Evolutionary conservation across 805 yeast genomes (phyloP).

Genomic region (Pichia eremophila): DNA sequence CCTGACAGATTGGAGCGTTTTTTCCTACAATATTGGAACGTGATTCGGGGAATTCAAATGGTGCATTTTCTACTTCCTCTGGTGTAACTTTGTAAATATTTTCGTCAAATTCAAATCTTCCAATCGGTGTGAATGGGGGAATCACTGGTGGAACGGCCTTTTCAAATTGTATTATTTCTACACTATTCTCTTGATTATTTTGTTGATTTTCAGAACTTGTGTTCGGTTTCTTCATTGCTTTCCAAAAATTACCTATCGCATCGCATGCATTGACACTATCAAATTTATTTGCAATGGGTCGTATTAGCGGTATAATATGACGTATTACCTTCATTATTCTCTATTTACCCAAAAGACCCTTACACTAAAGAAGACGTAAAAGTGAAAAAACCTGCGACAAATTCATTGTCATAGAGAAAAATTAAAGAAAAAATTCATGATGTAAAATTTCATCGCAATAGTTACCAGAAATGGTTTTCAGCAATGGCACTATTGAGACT

Average conservation of each 20-base stretch:
- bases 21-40: slow-evolving; percentile 7
- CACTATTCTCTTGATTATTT: not conserved
- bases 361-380: no score
- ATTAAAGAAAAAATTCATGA: not conserved
- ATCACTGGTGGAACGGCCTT: not conserved
- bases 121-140: not conserved
- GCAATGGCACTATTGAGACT: no score
- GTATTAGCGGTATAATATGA: not conserved
- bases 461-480: no score
- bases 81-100: slow-evolving; percentile 1
- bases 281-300: not conserved
- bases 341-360: no score
- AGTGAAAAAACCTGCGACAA: not conserved
- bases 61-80: slow-evolving; percentile 11
- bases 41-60: slow-evolving; percentile 11
- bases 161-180: not conserved
- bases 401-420: not conserved
- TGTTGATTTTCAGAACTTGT: not conserved
- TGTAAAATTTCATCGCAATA: no score
- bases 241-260: not conserved
- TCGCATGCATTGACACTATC: not conserved
- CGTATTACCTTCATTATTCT: not conserved
- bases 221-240: not conserved
- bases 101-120: not conserved
- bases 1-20: slow-evolving; percentile 9